A percentile compares a stretch with the other conserved stretches of the same genome.
These are phyloP conservation scores for Anthostomella pinea DNA, from an alignment of 2,329 filamentous ascomycete species.

Conservation along the genomic window DNA sequence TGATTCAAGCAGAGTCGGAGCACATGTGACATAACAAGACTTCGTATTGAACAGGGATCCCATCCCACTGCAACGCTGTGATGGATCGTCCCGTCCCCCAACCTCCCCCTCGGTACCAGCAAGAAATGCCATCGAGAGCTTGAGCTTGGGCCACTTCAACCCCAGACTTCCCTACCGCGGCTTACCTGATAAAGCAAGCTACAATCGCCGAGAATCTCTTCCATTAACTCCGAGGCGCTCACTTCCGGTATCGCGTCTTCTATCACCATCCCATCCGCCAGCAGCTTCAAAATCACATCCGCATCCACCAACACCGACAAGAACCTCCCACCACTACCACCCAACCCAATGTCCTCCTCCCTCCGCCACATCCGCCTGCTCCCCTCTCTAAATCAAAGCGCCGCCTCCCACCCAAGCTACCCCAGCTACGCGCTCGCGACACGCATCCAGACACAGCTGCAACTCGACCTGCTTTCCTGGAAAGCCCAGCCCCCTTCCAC, in stretches of 20 bases:
- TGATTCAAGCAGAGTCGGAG: too few relatives aligned
- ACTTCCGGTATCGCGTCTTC: neutral
- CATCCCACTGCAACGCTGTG: too few relatives aligned
- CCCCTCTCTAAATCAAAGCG: too few relatives aligned
- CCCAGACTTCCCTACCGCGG: neutral
- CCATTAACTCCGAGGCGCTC: constrained; percentile 6
- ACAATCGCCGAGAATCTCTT: constrained; percentile 13
- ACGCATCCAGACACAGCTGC: constrained; percentile 37
- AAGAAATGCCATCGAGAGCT: neutral
- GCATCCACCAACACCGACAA: neutral
- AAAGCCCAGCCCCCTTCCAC: constrained; percentile 39
- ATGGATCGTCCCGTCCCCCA: constrained; percentile 5
- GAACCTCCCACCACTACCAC: constrained; percentile 14
- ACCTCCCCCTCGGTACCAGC: neutral
- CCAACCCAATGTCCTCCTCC: neutral
- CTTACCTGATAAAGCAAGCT: constrained; percentile 7
- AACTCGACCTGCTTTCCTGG: constrained; percentile 54
- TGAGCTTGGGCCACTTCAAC: constrained; percentile 9
- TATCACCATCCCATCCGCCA: neutral
- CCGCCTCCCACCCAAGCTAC: constrained; percentile 20
- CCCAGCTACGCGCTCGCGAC: constrained; percentile 38
- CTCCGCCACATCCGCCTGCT: constrained; percentile 18
- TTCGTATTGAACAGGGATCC: too few relatives aligned
- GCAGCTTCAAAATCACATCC: constrained; percentile 4
- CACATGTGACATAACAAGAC: too few relatives aligned